Evolutionary conservation across 108 stramenopile species (phyloP).

Genomic region (Mayamaea pseudoterrestris): DNA sequence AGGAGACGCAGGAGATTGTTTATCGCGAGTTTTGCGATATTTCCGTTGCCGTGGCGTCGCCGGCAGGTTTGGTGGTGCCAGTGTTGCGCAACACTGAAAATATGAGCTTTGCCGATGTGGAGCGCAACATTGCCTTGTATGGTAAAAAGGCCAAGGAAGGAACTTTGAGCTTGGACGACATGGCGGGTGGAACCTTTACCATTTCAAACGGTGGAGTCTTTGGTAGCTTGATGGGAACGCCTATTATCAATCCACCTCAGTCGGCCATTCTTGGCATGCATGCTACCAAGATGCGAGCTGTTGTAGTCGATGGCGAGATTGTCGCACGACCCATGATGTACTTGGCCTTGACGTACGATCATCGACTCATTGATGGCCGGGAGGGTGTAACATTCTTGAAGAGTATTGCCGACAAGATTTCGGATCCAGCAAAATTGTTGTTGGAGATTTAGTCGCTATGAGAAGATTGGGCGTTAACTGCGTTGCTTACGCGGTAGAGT

Average conservation of each 20-base stretch:
- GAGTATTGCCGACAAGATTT: conserved; percentile 93
- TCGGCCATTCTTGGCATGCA: conserved; percentile 99
- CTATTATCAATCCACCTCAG: conserved; percentile 99
- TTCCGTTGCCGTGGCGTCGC: conserved; percentile 94
- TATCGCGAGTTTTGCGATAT: conserved; percentile 97
- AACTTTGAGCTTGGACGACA: conserved; percentile 92
- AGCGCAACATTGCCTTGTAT: conserved; percentile 90
- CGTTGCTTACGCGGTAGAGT: too few species aligned
- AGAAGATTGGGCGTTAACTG: too few species aligned
- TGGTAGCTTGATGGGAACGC: conserved; percentile 97
- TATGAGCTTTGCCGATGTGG: conserved; percentile 97
- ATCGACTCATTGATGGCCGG: conserved; percentile 98
- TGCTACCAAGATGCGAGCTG: conserved; percentile 97
- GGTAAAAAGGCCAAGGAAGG: conserved; percentile 90
- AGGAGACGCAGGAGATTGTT: conserved; percentile 94
- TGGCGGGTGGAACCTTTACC: conserved; percentile 99
- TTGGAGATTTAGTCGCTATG: conserved; percentile 67
- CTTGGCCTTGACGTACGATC: conserved; percentile 98
- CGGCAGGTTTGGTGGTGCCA: conserved; percentile 95
- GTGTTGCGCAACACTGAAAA: conserved; percentile 94
- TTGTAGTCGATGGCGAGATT: conserved; percentile 89
- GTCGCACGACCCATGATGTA: conserved; percentile 99
- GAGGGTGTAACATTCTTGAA: conserved; percentile 99
- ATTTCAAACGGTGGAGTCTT: conserved; percentile 99
- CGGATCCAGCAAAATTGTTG: conserved; percentile 88